Evolutionary conservation across 2,329 filamentous ascomycete species (phyloP).

Genomic region (Hymenoscyphus salicellus): DNA sequence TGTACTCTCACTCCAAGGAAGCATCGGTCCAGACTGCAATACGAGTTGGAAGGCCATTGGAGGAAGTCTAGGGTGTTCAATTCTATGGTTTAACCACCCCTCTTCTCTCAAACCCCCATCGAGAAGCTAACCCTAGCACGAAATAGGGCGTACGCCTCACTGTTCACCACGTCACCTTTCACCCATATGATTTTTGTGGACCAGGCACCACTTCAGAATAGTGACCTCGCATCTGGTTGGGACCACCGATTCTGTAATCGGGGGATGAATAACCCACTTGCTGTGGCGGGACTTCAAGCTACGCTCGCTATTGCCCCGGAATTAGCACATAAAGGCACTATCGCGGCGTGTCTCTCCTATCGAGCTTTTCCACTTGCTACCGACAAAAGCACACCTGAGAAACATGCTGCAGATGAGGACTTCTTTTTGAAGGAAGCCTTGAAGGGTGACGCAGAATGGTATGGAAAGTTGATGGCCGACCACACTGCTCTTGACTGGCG

Average conservation of each 20-base stretch:
- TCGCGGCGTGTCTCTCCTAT: slow-evolving; percentile 33
- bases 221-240: slow-evolving; percentile 28
- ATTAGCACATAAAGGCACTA: slow-evolving; percentile 31
- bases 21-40: not conserved
- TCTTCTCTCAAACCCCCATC: not conserved
- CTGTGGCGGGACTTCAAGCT: slow-evolving; percentile 29
- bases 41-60: slow-evolving; percentile 29
- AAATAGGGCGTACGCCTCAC: slow-evolving; percentile 32
- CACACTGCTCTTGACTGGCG: slow-evolving; percentile 36
- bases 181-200: slow-evolving; percentile 34
- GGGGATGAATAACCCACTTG: slow-evolving; percentile 31
- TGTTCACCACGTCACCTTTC: slow-evolving; percentile 32
- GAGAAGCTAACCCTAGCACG: not conserved
- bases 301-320: slow-evolving; percentile 26
- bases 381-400: slow-evolving; percentile 14
- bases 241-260: slow-evolving; percentile 31
- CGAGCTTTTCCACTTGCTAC: slow-evolving; percentile 23
- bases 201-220: slow-evolving; percentile 35
- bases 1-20: slow-evolving; percentile 9
- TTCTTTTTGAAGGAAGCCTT: slow-evolving; percentile 34
- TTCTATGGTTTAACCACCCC: slow-evolving; percentile 30
- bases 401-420: slow-evolving; percentile 23
- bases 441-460: slow-evolving; percentile 32
- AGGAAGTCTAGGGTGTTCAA: slow-evolving; percentile 34
- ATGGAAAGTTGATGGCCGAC: slow-evolving; percentile 36